Percentiles rank a stretch among this genome's conserved stretches.
phyloP scores from a whole-genome alignment of 139 green algal genomes.

The Trebouxia sp. region DNA sequence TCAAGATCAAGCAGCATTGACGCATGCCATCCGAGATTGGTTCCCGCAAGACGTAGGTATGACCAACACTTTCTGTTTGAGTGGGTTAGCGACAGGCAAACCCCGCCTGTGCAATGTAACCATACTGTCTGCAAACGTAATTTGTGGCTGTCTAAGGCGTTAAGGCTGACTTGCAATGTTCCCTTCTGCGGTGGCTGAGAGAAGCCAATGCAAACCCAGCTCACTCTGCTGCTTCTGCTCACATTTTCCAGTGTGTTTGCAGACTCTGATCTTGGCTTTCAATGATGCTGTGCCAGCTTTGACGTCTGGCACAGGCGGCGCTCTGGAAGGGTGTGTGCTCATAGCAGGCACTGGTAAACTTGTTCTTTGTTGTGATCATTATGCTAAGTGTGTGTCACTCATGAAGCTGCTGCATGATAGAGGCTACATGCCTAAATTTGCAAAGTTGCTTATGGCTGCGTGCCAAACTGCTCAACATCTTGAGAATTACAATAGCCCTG shows the following conservation, averaged over 20 bases:
- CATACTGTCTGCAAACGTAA: too few species aligned
- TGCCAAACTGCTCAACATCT: too few species aligned
- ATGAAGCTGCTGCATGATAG: neutral
- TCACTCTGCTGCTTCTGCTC: neutral
- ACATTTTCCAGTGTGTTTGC: neutral
- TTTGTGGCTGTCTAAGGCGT: too few species aligned
- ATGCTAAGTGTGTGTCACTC: neutral
- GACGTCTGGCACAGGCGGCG: neutral
- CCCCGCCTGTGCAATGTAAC: too few species aligned
- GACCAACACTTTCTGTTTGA: neutral
- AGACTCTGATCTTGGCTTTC: neutral
- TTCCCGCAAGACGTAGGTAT: slow-evolving; percentile 23
- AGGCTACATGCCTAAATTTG: neutral
- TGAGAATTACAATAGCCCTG: too few species aligned
- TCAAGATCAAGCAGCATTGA: neutral
- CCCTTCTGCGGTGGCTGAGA: too few species aligned
- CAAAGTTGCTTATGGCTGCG: neutral
- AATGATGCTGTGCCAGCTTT: slow-evolving; percentile 28
- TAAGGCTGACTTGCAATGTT: too few species aligned
- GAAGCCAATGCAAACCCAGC: neutral
- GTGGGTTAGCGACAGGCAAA: neutral
- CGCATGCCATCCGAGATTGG: neutral
- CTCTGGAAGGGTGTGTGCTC: slow-evolving; percentile 4
- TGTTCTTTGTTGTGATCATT: neutral
- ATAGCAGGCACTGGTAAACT: slow-evolving; percentile 22